Evolutionary conservation across 768 basidiomycete species (phyloP).

Genomic region (Collybia sp.): DNA sequence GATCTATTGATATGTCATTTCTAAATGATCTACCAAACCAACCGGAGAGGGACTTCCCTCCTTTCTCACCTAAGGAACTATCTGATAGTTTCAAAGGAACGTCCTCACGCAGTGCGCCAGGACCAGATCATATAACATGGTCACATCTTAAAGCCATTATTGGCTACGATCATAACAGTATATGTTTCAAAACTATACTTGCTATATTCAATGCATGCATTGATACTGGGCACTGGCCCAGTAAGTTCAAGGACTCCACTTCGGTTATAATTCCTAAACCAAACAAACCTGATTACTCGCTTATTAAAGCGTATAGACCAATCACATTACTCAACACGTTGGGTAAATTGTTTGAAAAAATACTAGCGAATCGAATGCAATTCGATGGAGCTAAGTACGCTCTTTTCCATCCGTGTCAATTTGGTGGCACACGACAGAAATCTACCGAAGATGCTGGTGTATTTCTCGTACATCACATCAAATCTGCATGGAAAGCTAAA

Average conservation of each 20-base stretch:
- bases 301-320: constrained; percentile 1
- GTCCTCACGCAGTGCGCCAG: not conserved
- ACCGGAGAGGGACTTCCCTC: no score
- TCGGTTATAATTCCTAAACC: constrained; percentile 2
- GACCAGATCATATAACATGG: constrained; percentile 1
- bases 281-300: constrained; percentile 1
- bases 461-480: not conserved
- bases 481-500: not conserved
- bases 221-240: constrained; percentile 1
- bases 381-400: not conserved
- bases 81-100: no score
- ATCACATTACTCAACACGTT: not conserved
- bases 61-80: no score
- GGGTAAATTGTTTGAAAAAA: constrained; percentile 1
- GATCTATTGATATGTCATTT: no score
- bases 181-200: no score
- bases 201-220: constrained; percentile 1
- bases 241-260: constrained; percentile 2
- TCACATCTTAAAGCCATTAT: not conserved
- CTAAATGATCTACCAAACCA: no score
- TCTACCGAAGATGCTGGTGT: not conserved
- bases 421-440: not conserved
- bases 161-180: no score
- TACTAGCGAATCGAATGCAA: constrained; percentile 1
- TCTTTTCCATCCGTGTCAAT: constrained; percentile 1